phyloP scores from a whole-genome alignment of 441 rosid genomes.

The Rhodomyrtus psidioides region DNA sequence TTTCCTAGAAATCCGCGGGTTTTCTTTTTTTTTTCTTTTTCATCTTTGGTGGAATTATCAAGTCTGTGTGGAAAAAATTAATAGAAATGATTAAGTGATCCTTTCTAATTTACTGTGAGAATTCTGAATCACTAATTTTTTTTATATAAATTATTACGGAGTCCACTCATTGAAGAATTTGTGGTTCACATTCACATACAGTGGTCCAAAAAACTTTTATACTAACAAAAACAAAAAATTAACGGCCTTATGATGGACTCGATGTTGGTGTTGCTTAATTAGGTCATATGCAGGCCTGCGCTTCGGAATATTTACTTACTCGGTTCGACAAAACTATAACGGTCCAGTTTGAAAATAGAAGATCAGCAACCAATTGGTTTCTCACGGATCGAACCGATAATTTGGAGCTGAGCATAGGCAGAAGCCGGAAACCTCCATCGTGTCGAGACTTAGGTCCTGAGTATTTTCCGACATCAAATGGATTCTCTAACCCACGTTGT shows the following conservation, averaged over 20 bases:
- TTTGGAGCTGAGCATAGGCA: too few relatives aligned
- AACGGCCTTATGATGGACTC: not conserved
- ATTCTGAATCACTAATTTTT: too few relatives aligned
- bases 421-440: too few relatives aligned
- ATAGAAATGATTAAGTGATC: too few relatives aligned
- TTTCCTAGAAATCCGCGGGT: not conserved
- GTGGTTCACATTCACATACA: too few relatives aligned
- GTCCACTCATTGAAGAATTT: too few relatives aligned
- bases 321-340: accelerated
- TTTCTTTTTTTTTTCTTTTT: accelerated
- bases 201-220: too few relatives aligned
- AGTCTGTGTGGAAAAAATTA: not conserved
- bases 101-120: too few relatives aligned
- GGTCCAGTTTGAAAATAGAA: not conserved
- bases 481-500: not conserved
- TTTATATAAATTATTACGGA: too few relatives aligned
- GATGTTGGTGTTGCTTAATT: not conserved
- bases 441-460: not conserved
- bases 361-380: accelerated
- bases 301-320: not conserved
- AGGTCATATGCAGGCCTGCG: accelerated
- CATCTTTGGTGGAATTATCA: not conserved
- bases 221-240: too few relatives aligned
- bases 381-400: not conserved
- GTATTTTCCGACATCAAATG: not conserved